phyloP scores from a whole-genome alignment of 371 early-diverging fungal species.

The Enteropsectra breve region DNA sequence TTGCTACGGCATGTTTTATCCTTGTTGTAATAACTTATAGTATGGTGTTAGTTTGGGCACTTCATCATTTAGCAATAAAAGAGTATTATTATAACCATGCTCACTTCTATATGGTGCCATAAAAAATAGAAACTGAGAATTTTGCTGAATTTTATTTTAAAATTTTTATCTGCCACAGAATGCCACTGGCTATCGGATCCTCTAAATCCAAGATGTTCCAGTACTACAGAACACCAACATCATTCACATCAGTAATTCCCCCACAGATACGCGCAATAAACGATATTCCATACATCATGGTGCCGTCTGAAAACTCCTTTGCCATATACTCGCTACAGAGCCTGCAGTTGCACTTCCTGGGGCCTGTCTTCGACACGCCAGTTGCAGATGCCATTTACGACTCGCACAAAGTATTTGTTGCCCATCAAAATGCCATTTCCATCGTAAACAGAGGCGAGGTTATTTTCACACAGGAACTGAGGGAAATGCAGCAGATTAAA shows the following conservation, averaged over 20 bases:
- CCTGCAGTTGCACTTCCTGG: conserved; percentile 18
- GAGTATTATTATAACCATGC: too few species aligned
- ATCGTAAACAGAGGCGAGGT: background rate
- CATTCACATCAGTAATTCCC: background rate
- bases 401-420: background rate
- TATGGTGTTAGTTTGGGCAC: too few species aligned
- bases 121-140: too few species aligned
- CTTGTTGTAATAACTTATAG: too few species aligned
- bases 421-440: background rate
- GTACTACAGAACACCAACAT: conserved; percentile 9
- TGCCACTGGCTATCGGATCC: too few species aligned
- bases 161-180: too few species aligned
- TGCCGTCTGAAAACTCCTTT: conserved; percentile 13
- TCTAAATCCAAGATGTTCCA: conserved; percentile 8
- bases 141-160: too few species aligned
- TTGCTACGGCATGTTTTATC: too few species aligned
- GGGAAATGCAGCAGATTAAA: background rate
- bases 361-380: background rate
- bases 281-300: conserved; percentile 1
- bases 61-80: too few species aligned
- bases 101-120: too few species aligned
- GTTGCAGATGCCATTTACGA: background rate
- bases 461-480: background rate
- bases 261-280: background rate
- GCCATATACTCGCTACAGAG: conserved; percentile 7